Evolutionary conservation across 2,329 filamentous ascomycete genomes (phyloP), one percentile per base, ranked within the genome.

Genomic region (Xylariaceae sp.): DNA sequence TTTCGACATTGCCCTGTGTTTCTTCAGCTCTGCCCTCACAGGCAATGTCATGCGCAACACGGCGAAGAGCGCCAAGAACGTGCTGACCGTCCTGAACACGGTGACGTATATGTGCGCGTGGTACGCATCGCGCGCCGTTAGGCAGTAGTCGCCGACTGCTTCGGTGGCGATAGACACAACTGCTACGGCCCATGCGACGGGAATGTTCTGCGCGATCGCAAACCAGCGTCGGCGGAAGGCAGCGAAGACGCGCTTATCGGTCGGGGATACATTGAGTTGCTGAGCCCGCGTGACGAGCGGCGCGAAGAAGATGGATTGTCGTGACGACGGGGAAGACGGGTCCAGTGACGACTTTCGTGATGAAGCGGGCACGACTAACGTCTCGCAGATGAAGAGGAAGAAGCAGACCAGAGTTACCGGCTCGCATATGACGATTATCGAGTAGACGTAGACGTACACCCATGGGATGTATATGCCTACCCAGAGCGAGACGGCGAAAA

Each of bases 301-400:
- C 4, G 67, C 60, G 51, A 76, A 71, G 60, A 72, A 74, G 19
- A 68, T 57, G 8, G 69, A 67, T 7, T 70, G 65, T 18, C 64
- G 64, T 10, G 40, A 41, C 18, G 46, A 37, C 29, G 4, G 26
- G 26, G 26, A 26, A 4, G 46, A 18, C 1, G 18, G 19, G 10
- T n/a, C 10, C 13, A 10, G n/a, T 37, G 42, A 41, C 18, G 18
- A 4, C 5, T 30, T 13, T 12, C 36, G 18, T 5, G 50, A 49
- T 22, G 47, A 32, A 4, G 51, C 18, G 13, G 57, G 58, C 16
- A 40, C 52, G 45, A 66, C 70, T 4, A 77, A 61, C 46, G 70
- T 75, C 42, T 73, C 72, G 58, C 71, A 74, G 37, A 76, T 64
- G 26, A 77, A 67, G 9, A 77, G 65, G 56, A 75, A 74, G 59